Evolutionary conservation across 768 basidiomycete species (phyloP).

Genomic region (Pleurotus djamor): DNA sequence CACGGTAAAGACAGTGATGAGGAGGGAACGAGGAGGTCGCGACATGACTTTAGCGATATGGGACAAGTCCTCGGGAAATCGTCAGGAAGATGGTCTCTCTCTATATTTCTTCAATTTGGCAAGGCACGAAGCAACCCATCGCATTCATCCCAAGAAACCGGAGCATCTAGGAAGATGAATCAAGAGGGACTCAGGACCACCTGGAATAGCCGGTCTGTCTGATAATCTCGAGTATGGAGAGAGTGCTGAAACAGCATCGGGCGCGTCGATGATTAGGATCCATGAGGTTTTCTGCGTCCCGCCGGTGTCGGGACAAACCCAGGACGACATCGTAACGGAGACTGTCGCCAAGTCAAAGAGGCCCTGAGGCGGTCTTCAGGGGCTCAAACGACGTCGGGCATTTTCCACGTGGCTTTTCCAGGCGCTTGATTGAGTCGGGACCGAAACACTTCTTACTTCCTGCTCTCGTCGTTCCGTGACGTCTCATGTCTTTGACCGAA

Average conservation of each 20-base stretch:
- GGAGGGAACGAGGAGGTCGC: not conserved
- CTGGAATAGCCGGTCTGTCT: not conserved
- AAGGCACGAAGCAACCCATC: not conserved
- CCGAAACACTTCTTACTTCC: not conserved
- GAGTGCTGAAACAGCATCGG: not conserved
- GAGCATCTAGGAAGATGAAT: not conserved
- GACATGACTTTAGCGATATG: not conserved
- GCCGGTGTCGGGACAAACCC: no score
- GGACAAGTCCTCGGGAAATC: not conserved
- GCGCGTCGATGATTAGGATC: not conserved
- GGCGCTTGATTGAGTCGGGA: not conserved
- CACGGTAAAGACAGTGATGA: not conserved
- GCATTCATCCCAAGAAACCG: not conserved
- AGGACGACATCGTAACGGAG: no score
- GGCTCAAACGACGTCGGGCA: no score
- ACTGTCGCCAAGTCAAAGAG: no score
- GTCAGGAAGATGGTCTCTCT: not conserved
- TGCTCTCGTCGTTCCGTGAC: not conserved
- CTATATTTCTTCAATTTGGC: not conserved
- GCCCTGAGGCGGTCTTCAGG: no score
- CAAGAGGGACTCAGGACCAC: not conserved
- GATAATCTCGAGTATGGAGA: not conserved
- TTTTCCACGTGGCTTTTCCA: not conserved
- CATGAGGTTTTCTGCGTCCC: not conserved
- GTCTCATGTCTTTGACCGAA: no score